Percentiles rank a stretch among this genome's conserved stretches.
phyloP scores from a whole-genome alignment of 495 filamentous ascomycete species.

The Talaromyces wortmannii region DNA sequence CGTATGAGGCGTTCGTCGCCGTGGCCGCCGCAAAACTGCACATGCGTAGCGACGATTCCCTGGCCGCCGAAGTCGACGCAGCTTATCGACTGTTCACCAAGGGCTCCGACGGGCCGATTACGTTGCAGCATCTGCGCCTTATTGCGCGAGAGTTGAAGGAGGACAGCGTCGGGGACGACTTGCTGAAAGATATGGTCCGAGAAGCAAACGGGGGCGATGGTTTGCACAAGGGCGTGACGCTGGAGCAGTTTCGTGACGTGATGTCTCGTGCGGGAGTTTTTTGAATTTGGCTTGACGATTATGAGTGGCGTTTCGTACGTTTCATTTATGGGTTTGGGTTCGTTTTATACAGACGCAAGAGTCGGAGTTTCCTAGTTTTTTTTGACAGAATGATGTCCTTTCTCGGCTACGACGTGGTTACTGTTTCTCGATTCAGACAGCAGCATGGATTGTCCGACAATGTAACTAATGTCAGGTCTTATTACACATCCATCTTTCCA shows the following conservation, averaged over 20 bases:
- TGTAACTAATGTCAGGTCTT: too few species aligned
- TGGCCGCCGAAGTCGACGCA: conserved; percentile 63
- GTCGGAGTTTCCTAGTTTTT: too few species aligned
- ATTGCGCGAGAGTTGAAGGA: conserved; percentile 80
- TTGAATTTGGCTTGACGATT: conserved; percentile 18
- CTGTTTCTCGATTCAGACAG: too few species aligned
- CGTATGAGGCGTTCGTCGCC: conserved; percentile 70
- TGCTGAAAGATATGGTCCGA: conserved; percentile 85
- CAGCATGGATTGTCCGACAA: too few species aligned
- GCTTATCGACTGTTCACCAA: conserved; percentile 74
- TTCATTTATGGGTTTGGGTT: neutral
- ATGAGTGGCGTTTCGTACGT: neutral
- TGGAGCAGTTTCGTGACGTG: conserved; percentile 77
- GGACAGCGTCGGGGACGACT: conserved; percentile 61
- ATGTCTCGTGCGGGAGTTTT: conserved; percentile 82
- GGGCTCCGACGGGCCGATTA: conserved; percentile 53
- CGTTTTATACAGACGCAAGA: neutral
- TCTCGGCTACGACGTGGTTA: too few species aligned
- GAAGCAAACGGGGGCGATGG: conserved; percentile 83
- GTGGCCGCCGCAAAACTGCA: conserved; percentile 80
- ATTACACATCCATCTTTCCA: too few species aligned
- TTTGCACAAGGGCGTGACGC: conserved; percentile 61
- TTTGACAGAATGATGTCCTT: too few species aligned
- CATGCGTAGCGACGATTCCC: conserved; percentile 42
- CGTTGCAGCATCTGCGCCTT: conserved; percentile 63